Evolutionary conservation across 805 yeast species (phyloP), one percentile per base, ranked within the genome.

Genomic region (baker's yeast (Saccharomyces cerevisiae)): DNA sequence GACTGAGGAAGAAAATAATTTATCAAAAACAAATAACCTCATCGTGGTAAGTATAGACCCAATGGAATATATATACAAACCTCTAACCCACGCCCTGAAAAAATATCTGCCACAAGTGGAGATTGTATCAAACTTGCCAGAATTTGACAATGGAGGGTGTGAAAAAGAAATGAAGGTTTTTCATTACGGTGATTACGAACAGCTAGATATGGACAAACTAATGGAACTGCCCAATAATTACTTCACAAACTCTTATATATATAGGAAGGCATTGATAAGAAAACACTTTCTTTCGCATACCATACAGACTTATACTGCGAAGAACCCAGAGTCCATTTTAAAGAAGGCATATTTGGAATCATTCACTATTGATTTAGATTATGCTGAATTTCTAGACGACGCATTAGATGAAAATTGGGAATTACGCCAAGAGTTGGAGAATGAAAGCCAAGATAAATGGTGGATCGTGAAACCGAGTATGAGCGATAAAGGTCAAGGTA

Each of bases 401-500:
- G 79, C 96, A 0, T 74, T 94, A 48, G 98, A 92, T 68, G 99
- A 94, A 63, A 84, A 87, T 41, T 91, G 87, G 74, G 99, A 92
- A 65, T 75, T 94, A 50, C 73, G 96, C 55, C 85, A 85, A 51
- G 96, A 87, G 60, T 73, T 94, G 32, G 85, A 84, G 55, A 67
- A 70, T 10, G 77, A 74, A 17, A 24, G 43, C 10, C 55, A 56
- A 13, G 61, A 66, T 22, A 81, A 79, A 59, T 80, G 85, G 49
- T 92, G 95, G 91, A 94, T 94, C 41, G 76, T 94, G 67, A 94
- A 94, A 67, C 99, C 99, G 14, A 84, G 96, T 59, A 90, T 94
- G 97, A 87, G 96, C 64, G 99, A 94, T 66, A 85, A 92, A 66
- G 99, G 96, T 10, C 97, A 94, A 67, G 99, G 99, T 0, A 92